Conservation (phyloP, 2,329 filamentous ascomycete genomes). For the Aspergillus brunneoviolaceus region DNA sequence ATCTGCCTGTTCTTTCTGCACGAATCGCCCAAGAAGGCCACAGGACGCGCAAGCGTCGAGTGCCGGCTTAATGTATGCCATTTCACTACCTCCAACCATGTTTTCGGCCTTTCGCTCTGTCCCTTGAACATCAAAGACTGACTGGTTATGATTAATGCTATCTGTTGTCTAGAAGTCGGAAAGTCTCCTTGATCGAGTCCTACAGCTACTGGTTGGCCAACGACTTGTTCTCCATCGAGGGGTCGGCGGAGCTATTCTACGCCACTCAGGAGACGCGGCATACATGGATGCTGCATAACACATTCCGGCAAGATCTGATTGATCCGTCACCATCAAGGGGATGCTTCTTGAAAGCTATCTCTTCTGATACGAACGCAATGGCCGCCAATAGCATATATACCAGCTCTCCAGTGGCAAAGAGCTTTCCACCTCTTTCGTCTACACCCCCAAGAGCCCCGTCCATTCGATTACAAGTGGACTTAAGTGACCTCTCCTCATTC, state of each 20-base stretch:
- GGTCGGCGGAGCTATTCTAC: constrained; percentile 1
- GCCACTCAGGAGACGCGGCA: neutral
- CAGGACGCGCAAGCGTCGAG: neutral
- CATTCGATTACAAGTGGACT: constrained; percentile 54
- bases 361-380: constrained; percentile 21
- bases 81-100: neutral
- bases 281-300: constrained; percentile 12
- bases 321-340: constrained; percentile 3
- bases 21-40: neutral
- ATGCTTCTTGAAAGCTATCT: constrained; percentile 9
- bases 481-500: constrained; percentile 54
- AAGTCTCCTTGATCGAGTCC: constrained; percentile 1
- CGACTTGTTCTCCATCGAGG: neutral
- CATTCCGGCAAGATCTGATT: constrained; percentile 4
- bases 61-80: constrained; percentile 10
- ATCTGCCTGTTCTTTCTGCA: neutral
- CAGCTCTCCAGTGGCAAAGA: constrained; percentile 54
- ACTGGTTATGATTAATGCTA: neutral
- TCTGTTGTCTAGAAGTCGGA: constrained; percentile 1
- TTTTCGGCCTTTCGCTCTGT: neutral
- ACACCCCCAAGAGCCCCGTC: constrained; percentile 51
- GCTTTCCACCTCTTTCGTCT: constrained; percentile 68
- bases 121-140: neutral
- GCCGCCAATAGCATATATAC: constrained; percentile 49
- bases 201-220: constrained; percentile 6